These are phyloP conservation scores for Brettanomyces sp. DNA, from an alignment of 805 yeast species.

Conservation along the genomic window DNA sequence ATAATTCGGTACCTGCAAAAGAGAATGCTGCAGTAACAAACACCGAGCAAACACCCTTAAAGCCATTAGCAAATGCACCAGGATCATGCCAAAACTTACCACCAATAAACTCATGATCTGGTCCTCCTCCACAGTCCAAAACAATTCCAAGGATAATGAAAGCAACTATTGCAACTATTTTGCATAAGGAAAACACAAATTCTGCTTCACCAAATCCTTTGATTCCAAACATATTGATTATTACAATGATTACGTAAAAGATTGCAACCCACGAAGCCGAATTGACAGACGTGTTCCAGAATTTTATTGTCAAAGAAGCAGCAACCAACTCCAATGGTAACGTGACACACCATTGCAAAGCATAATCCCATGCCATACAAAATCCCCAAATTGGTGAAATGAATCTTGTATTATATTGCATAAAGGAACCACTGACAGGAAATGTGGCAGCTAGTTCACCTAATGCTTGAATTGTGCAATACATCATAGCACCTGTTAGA, in stretches of 20 bases:
- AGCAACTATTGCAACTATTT: slow-evolving; percentile 45
- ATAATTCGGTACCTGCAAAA: slow-evolving; percentile 54
- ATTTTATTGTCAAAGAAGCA: slow-evolving; percentile 37
- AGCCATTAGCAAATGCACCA: slow-evolving; percentile 39
- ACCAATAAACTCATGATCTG: slow-evolving; percentile 46
- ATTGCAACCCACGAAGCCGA: slow-evolving; percentile 45
- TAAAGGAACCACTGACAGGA: slow-evolving; percentile 50
- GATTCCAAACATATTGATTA: slow-evolving; percentile 48
- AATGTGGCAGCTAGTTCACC: slow-evolving; percentile 52
- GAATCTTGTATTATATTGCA: slow-evolving; percentile 46
- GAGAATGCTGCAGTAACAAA: slow-evolving; percentile 51
- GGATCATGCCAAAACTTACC: slow-evolving; percentile 49
- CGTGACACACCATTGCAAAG: slow-evolving; percentile 39
- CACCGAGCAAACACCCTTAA: slow-evolving; percentile 51
- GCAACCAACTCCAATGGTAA: slow-evolving; percentile 44
- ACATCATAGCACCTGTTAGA: slow-evolving; percentile 49
- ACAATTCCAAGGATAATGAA: slow-evolving; percentile 45
- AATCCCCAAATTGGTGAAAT: slow-evolving; percentile 48
- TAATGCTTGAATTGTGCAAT: slow-evolving; percentile 47
- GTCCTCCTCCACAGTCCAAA: slow-evolving; percentile 51
- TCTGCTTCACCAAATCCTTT: slow-evolving; percentile 60
- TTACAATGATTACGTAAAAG: slow-evolving; percentile 36
- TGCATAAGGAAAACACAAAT: slow-evolving; percentile 40
- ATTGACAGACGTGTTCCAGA: slow-evolving; percentile 34
- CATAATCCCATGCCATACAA: slow-evolving; percentile 48